A percentile compares a stretch with the other conserved stretches of the same genome.
Evolutionary conservation across 2,329 filamentous ascomycete species (phyloP).

Genomic region (Aspergillus udagawae): DNA sequence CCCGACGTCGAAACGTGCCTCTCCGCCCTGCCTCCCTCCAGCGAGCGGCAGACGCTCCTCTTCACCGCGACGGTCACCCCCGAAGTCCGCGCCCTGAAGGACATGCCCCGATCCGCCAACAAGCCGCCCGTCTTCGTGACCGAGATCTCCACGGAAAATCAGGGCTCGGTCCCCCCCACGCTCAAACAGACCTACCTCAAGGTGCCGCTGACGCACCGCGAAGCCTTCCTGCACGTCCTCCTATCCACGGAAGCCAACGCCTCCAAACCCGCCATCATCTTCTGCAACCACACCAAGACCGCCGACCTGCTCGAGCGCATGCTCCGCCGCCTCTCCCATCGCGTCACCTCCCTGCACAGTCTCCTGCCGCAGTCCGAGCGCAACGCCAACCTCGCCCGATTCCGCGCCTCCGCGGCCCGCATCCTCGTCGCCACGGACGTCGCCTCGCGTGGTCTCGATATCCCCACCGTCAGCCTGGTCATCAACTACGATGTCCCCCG

Average conservation of each 20-base stretch:
- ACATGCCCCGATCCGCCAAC: constrained; percentile 64
- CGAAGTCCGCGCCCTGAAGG: constrained; percentile 82
- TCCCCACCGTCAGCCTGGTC: constrained; percentile 84
- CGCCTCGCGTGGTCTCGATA: constrained; percentile 89
- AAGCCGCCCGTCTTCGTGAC: constrained; percentile 81
- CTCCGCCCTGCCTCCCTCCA: constrained; percentile 70
- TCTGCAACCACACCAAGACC: constrained; percentile 87
- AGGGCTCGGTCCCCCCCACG: constrained; percentile 73
- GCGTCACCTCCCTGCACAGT: constrained; percentile 88
- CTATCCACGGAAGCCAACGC: constrained; percentile 73
- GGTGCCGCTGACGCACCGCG: constrained; percentile 85
- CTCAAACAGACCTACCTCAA: constrained; percentile 82
- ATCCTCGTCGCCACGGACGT: constrained; percentile 95
- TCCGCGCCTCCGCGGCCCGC: constrained; percentile 82
- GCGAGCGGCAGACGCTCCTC: constrained; percentile 82
- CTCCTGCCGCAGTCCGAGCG: constrained; percentile 79
- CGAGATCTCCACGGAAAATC: constrained; percentile 67
- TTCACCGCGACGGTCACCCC: constrained; percentile 96
- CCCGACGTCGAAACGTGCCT: constrained; percentile 88
- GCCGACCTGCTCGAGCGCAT: constrained; percentile 87
- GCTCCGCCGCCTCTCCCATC: constrained; percentile 78
- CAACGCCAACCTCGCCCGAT: constrained; percentile 81
- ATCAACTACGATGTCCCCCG: constrained; percentile 94
- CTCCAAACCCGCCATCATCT: constrained; percentile 79
- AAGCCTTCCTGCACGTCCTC: constrained; percentile 89